phyloP scores from a whole-genome alignment of 2,329 filamentous ascomycete species.

The Phyllosticta ampelicida region DNA sequence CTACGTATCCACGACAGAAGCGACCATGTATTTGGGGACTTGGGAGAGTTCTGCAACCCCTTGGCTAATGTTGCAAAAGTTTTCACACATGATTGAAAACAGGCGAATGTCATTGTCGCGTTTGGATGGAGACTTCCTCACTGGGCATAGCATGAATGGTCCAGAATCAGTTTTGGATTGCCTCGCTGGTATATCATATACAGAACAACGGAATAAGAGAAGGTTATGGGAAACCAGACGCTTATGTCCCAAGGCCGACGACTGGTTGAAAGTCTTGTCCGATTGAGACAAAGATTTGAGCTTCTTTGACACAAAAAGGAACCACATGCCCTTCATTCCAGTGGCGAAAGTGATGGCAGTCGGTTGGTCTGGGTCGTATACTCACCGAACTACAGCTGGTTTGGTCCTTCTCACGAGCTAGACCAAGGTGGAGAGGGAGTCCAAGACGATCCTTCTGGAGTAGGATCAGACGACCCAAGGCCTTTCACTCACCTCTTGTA shows the following conservation, averaged over 20 bases:
- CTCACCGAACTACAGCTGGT: not conserved
- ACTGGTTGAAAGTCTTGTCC: not conserved
- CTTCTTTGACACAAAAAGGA: not conserved
- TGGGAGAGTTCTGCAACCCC: not conserved
- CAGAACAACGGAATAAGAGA: too few species aligned
- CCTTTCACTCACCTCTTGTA: too few species aligned
- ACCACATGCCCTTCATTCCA: not conserved
- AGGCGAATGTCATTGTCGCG: not conserved
- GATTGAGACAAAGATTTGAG: not conserved
- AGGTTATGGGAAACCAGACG: too few species aligned
- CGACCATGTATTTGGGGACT: not conserved
- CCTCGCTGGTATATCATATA: not conserved
- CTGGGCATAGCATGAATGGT: too few species aligned
- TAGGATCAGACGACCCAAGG: not conserved
- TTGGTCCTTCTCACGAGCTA: conserved; percentile 1
- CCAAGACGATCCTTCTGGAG: not conserved
- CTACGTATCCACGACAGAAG: not conserved
- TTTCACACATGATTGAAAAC: too few species aligned
- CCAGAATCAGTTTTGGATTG: not conserved
- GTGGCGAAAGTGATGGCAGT: conserved; percentile 3
- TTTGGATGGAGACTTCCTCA: too few species aligned
- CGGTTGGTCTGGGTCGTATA: not conserved
- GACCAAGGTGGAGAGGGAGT: not conserved
- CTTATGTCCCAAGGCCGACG: too few species aligned
- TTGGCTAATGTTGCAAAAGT: not conserved